Conservation (phyloP, 2,329 filamentous ascomycete species). For the Zymoseptoria tritici region DNA sequence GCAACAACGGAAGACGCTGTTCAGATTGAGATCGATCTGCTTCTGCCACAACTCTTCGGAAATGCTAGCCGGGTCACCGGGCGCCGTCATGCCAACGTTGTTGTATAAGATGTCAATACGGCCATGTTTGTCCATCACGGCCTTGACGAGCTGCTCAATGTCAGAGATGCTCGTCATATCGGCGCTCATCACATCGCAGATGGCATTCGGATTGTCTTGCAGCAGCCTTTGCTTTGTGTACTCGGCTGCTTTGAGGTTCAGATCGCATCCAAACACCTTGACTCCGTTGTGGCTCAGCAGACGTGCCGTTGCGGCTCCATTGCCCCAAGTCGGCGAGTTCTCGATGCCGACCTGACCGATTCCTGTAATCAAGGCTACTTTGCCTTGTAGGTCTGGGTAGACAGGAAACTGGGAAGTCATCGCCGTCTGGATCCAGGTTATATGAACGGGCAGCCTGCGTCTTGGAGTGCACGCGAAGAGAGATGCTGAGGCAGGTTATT, state of each 20-base stretch:
- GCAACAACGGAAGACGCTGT: slow-evolving; percentile 47
- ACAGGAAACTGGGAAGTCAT: slow-evolving; percentile 16
- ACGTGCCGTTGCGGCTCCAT: slow-evolving; percentile 45
- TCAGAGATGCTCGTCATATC: slow-evolving; percentile 45
- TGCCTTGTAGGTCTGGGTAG: slow-evolving; percentile 32
- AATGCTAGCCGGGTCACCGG: slow-evolving; percentile 43
- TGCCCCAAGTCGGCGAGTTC: slow-evolving; percentile 41
- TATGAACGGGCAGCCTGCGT: neutral
- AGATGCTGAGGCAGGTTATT: too few relatives aligned
- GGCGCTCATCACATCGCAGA: slow-evolving; percentile 28
- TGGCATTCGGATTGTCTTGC: slow-evolving; percentile 31
- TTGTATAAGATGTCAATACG: slow-evolving; percentile 46
- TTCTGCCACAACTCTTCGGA: slow-evolving; percentile 43
- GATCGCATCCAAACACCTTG: slow-evolving; percentile 36
- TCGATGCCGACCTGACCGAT: slow-evolving; percentile 35
- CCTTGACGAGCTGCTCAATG: slow-evolving; percentile 39
- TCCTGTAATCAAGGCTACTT: slow-evolving; percentile 42
- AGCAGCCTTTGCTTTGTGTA: slow-evolving; percentile 30
- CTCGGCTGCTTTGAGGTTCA: slow-evolving; percentile 20
- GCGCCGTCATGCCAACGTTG: slow-evolving; percentile 39
- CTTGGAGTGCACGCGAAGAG: too few relatives aligned
- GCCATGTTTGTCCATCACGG: slow-evolving; percentile 36
- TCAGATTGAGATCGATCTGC: slow-evolving; percentile 51
- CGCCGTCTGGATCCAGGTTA: neutral
- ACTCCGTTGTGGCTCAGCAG: slow-evolving; percentile 44